A percentile compares a stretch with the other conserved stretches of the same genome.
Conservation (phyloP, 75 land plant genomes). For the Selaginella tamariscina region DNA sequence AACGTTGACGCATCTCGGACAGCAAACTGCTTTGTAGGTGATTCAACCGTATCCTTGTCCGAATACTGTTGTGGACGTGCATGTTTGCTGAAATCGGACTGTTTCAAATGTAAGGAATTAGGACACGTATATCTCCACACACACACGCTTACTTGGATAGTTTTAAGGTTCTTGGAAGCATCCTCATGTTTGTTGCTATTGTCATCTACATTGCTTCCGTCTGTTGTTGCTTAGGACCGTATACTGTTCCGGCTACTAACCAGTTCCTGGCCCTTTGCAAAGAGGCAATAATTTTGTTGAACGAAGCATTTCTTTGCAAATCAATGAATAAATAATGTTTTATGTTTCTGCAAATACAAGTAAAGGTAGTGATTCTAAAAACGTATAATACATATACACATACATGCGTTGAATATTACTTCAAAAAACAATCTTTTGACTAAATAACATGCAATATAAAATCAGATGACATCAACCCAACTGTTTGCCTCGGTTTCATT, state of each 20-base stretch:
- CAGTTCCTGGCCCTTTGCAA: slow-evolving; percentile 65
- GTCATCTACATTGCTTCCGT: neutral
- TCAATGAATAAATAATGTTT: too few relatives aligned
- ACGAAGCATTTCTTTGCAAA: slow-evolving; percentile 45
- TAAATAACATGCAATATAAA: neutral
- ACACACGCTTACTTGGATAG: neutral
- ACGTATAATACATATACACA: neutral
- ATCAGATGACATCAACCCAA: neutral
- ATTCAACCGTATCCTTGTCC: neutral
- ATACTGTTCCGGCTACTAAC: slow-evolving; percentile 41
- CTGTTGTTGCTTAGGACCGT: neutral
- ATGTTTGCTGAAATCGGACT: slow-evolving; percentile 2
- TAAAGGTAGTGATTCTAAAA: neutral
- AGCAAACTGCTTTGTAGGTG: neutral
- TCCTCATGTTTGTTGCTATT: neutral
- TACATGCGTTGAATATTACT: neutral
- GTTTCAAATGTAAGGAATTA: too few relatives aligned
- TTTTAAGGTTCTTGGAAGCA: neutral
- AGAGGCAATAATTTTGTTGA: slow-evolving; percentile 64
- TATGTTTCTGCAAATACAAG: too few relatives aligned
- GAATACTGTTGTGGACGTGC: neutral
- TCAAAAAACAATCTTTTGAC: neutral
- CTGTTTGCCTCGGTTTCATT: too few relatives aligned
- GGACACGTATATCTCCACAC: neutral
- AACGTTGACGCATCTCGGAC: slow-evolving; percentile 1